A percentile compares a stretch with the other conserved stretches of the same genome.
Evolutionary conservation across 345 rosid species (phyloP).

Genomic region (Limnanthes douglasii): DNA sequence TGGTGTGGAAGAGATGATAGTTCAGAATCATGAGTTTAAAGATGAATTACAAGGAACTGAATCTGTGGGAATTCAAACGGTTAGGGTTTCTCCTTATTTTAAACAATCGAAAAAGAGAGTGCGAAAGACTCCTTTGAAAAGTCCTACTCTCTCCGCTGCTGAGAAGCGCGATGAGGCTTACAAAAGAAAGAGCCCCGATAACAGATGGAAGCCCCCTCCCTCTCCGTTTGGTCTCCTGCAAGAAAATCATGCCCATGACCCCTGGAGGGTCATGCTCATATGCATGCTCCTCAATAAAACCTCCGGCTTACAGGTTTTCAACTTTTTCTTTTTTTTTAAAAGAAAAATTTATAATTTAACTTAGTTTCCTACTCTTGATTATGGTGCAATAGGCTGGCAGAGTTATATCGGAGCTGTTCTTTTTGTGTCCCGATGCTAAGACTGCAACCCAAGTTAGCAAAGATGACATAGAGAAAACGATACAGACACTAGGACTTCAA

Average conservation of each 20-base stretch:
- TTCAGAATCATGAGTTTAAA: no score
- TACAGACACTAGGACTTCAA: conserved; percentile 38
- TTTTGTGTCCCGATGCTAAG: conserved; percentile 52
- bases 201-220: conserved; percentile 43
- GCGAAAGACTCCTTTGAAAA: conserved; percentile 9
- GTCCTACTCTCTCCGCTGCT: conserved; percentile 12
- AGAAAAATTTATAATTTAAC: no score
- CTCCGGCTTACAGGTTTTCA: conserved; percentile 35
- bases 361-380: neutral
- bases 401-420: conserved; percentile 31
- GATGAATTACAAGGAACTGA: no score
- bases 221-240: conserved; percentile 35
- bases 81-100: no score
- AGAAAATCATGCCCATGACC: conserved; percentile 45
- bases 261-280: conserved; percentile 56
- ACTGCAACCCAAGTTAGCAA: conserved; percentile 27
- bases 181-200: conserved; percentile 20
- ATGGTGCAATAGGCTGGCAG: conserved; percentile 34
- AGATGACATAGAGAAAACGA: conserved; percentile 28
- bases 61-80: no score
- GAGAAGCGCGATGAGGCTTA: conserved; percentile 49
- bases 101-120: no score
- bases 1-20: no score
- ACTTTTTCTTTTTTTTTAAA: neutral
- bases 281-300: conserved; percentile 70